A percentile compares a stretch with the other conserved stretches of the same genome.
Conservation (phyloP, 257 asterid species). For the Lithospermum erythrorhizon region DNA sequence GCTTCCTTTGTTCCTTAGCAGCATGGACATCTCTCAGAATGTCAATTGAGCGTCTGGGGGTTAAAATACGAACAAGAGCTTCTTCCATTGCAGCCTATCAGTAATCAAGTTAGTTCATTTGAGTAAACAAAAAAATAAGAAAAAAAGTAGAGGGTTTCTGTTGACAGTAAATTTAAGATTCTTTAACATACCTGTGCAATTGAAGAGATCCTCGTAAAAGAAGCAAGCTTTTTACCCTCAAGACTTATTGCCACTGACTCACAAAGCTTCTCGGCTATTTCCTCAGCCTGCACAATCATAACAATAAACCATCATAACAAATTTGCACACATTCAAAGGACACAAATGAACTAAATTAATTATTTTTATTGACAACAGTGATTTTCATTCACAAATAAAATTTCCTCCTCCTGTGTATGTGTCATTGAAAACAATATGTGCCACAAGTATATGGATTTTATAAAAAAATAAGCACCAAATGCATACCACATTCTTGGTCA, state of each 20-base stretch:
- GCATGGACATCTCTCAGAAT: conserved; percentile 91
- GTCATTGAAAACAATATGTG: too few species aligned
- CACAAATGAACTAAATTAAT: background rate
- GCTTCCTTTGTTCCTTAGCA: conserved; percentile 86
- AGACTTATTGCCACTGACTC: conserved; percentile 95
- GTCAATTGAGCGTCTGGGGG: conserved; percentile 94
- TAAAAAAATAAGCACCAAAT: conserved; percentile 5
- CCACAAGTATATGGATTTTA: too few species aligned
- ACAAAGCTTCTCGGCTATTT: conserved; percentile 96
- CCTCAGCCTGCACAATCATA: conserved; percentile 65
- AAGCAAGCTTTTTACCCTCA: conserved; percentile 82
- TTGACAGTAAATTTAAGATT: background rate
- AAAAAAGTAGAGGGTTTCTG: background rate
- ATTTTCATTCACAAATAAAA: too few species aligned
- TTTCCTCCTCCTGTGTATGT: too few species aligned
- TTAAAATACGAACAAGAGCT: conserved; percentile 92
- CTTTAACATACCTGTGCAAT: conserved; percentile 62
- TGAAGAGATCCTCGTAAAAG: conserved; percentile 88
- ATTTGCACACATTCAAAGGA: background rate
- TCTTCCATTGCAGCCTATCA: conserved; percentile 94
- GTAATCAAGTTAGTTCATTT: conserved; percentile 12
- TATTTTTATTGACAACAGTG: background rate
- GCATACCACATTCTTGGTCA: conserved; percentile 98
- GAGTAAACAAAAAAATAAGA: background rate
- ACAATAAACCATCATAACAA: background rate